These are phyloP conservation scores for Axilococcus clingmanii DNA, from an alignment of 139 green algal species.

Conservation along the genomic window DNA sequence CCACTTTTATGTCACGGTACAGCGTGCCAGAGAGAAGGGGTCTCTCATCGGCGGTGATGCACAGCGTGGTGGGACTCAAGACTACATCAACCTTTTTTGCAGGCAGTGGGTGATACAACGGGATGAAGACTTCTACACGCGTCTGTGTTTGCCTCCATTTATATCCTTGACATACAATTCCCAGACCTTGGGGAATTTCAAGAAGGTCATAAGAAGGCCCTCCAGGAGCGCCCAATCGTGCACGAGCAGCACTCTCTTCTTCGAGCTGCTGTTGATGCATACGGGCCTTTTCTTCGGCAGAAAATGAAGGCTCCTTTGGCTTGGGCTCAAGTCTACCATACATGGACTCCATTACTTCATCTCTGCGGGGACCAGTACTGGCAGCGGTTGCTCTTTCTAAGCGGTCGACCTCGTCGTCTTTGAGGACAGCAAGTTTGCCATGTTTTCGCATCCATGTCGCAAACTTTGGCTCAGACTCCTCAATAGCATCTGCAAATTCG, in stretches of 20 bases:
- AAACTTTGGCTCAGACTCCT: conserved; percentile 76
- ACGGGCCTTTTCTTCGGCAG: conserved; percentile 30
- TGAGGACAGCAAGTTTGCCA: conserved; percentile 56
- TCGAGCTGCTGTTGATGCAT: conserved; percentile 25
- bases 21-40: conserved; percentile 45
- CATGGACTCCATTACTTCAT: conserved; percentile 80
- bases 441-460: conserved; percentile 74
- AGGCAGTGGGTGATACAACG: conserved; percentile 29
- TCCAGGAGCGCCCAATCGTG: not conserved
- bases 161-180: conserved; percentile 41
- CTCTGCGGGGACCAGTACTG: conserved; percentile 22
- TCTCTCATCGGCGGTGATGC: conserved; percentile 27
- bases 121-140: conserved; percentile 63
- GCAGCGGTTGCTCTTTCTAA: conserved; percentile 65
- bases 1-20: conserved; percentile 47
- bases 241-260: conserved; percentile 3
- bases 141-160: conserved; percentile 81
- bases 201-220: conserved; percentile 20
- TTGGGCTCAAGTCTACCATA: conserved; percentile 75
- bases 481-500: conserved; percentile 80
- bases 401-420: conserved; percentile 77
- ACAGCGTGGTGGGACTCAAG: conserved; percentile 24
- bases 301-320: conserved; percentile 41
- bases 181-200: conserved; percentile 31
- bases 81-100: conserved; percentile 21